Conservation (phyloP, 2,329 filamentous ascomycete species). For the Phoma sp. region DNA sequence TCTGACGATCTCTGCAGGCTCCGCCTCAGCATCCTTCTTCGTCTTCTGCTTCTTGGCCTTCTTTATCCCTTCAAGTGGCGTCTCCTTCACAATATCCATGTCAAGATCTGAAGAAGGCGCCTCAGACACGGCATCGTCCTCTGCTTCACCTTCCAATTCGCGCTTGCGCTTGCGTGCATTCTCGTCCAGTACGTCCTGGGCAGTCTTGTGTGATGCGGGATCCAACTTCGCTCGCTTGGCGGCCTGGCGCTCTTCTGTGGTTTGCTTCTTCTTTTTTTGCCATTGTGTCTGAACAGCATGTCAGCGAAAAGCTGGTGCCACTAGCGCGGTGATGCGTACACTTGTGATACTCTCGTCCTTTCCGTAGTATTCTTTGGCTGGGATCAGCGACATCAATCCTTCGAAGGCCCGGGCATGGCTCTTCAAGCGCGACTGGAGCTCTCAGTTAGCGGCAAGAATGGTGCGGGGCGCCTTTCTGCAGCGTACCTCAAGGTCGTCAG, state of each 20-base stretch:
- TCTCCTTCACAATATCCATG: conserved; percentile 46
- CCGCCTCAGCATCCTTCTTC: conserved; percentile 32
- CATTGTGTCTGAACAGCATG: conserved; percentile 75
- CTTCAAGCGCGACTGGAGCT: conserved; percentile 59
- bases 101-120: conserved; percentile 42
- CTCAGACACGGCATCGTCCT: conserved; percentile 25
- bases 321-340: conserved; percentile 61
- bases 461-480: conserved; percentile 26
- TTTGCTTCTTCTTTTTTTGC: conserved; percentile 96
- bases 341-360: conserved; percentile 70
- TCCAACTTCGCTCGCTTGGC: conserved; percentile 85
- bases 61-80: conserved; percentile 49
- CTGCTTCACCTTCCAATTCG: conserved; percentile 66
- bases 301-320: conserved; percentile 18
- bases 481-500: conserved; percentile 52
- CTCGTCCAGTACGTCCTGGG: conserved; percentile 92
- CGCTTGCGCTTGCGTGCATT: conserved; percentile 75
- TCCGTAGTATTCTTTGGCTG: conserved; percentile 88
- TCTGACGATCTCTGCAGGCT: conserved; percentile 34
- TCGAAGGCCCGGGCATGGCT: conserved; percentile 78
- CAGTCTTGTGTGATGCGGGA: conserved; percentile 86
- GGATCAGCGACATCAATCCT: conserved; percentile 84
- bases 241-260: conserved; percentile 73
- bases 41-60: conserved; percentile 56
- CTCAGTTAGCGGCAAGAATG: conserved; percentile 36